These are phyloP conservation scores for Vitis rupestris DNA, from an alignment of 164 flowering plant genomes.

Conservation along the genomic window DNA sequence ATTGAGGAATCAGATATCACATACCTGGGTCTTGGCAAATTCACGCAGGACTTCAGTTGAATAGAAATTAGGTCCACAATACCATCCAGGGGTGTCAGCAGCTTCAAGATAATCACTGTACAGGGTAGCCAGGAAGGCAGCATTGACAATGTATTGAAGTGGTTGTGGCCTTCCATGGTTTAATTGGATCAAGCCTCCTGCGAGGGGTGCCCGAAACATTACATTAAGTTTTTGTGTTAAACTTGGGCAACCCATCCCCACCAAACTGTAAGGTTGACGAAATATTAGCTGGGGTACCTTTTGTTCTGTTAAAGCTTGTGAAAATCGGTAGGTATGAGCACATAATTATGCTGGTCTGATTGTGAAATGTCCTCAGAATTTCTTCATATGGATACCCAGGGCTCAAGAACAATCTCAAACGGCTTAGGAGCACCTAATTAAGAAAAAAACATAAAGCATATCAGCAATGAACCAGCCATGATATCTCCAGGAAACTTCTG, in stretches of 20 bases:
- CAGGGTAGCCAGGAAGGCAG: slow-evolving; percentile 88
- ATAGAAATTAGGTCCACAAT: slow-evolving; percentile 93
- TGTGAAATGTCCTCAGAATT: slow-evolving; percentile 79
- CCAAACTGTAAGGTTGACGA: background rate
- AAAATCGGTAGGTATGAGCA: slow-evolving; percentile 85
- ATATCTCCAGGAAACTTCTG: too few relatives aligned
- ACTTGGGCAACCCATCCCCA: background rate
- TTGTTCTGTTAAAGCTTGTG: slow-evolving; percentile 80
- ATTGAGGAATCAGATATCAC: background rate
- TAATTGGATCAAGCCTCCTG: slow-evolving; percentile 92
- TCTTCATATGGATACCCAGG: slow-evolving; percentile 99
- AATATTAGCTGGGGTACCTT: slow-evolving; percentile 42
- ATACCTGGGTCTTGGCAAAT: slow-evolving; percentile 93
- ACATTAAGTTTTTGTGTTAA: background rate
- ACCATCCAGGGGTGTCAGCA: slow-evolving; percentile 99
- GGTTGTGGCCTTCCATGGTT: slow-evolving; percentile 96
- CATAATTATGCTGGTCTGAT: slow-evolving; percentile 89
- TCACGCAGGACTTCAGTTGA: slow-evolving; percentile 65
- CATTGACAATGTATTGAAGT: slow-evolving; percentile 87
- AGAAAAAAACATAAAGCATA: background rate
- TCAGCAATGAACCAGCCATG: background rate
- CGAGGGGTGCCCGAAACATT: slow-evolving; percentile 2
- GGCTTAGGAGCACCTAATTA: slow-evolving; percentile 81
- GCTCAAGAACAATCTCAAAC: slow-evolving; percentile 86
- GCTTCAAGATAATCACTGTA: slow-evolving; percentile 91